Evolutionary conservation across 352 stramenopile species (phyloP).

Genomic region (Globisporangium emineosum): DNA sequence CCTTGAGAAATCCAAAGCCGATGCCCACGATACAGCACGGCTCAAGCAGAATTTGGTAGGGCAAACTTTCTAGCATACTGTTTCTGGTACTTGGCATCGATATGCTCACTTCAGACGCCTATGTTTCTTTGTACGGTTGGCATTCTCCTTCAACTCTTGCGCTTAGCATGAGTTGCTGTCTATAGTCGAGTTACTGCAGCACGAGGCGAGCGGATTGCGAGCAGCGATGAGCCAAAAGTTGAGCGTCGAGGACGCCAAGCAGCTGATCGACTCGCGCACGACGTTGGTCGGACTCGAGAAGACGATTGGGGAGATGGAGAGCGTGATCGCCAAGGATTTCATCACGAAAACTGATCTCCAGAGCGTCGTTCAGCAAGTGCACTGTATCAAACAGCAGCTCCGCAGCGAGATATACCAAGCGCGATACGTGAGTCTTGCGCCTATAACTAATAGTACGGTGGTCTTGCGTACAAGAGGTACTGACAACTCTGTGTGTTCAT

Average conservation of each 20-base stretch:
- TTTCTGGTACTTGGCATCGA: too few relatives aligned
- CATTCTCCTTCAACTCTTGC: too few relatives aligned
- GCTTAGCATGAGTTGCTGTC: slow-evolving; percentile 38
- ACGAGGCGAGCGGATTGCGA: slow-evolving; percentile 28
- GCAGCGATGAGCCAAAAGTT: slow-evolving; percentile 31
- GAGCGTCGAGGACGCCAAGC: slow-evolving; percentile 28
- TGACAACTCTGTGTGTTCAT: background rate
- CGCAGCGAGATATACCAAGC: slow-evolving; percentile 72
- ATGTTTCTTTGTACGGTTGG: too few relatives aligned
- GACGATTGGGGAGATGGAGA: slow-evolving; percentile 26
- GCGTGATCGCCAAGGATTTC: slow-evolving; percentile 27
- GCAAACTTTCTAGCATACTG: background rate
- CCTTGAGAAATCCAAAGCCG: slow-evolving; percentile 19
- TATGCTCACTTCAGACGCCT: too few relatives aligned
- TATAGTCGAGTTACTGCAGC: slow-evolving; percentile 43
- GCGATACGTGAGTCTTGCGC: slow-evolving; percentile 61
- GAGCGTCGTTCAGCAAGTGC: slow-evolving; percentile 33
- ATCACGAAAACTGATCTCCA: slow-evolving; percentile 27
- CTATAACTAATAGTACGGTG: background rate
- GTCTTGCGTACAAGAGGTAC: background rate
- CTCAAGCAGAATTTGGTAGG: slow-evolving; percentile 46
- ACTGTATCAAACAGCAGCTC: slow-evolving; percentile 46
- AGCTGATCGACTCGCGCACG: slow-evolving; percentile 28
- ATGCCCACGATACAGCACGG: slow-evolving; percentile 28
- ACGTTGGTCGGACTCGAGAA: slow-evolving; percentile 25